phyloP scores from a whole-genome alignment of 768 basidiomycete genomes.

The Cytidiella melzeri region DNA sequence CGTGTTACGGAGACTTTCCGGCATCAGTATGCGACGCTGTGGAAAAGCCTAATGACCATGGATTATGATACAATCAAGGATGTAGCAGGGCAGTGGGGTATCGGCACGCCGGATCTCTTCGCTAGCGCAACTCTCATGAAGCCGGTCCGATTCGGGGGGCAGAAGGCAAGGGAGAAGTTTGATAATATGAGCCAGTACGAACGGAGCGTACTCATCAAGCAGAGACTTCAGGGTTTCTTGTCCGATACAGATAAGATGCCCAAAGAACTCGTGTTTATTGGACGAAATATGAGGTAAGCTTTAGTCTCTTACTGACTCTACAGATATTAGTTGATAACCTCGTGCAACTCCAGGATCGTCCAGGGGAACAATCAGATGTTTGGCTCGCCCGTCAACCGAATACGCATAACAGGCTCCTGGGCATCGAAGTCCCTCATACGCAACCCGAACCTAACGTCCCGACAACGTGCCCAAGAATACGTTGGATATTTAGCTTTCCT shows the following conservation, averaged over 20 bases:
- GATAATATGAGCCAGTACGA: slow-evolving; percentile 56
- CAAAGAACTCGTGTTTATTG: slow-evolving; percentile 67
- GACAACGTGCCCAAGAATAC: slow-evolving; percentile 43
- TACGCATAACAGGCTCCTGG: slow-evolving; percentile 84
- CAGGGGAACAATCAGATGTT: slow-evolving; percentile 72
- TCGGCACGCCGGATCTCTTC: slow-evolving; percentile 64
- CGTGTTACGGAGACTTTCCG: slow-evolving; percentile 60
- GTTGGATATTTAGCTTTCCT: slow-evolving; percentile 60
- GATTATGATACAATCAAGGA: slow-evolving; percentile 48
- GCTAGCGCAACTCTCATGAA: slow-evolving; percentile 69
- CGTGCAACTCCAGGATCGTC: slow-evolving; percentile 28
- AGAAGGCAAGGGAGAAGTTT: slow-evolving; percentile 18
- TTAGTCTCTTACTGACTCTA: slow-evolving; percentile 2
- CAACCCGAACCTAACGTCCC: slow-evolving; percentile 35
- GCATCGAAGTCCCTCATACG: slow-evolving; percentile 62
- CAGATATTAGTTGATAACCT: background rate
- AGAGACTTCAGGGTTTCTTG: slow-evolving; percentile 58
- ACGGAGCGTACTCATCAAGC: slow-evolving; percentile 61
- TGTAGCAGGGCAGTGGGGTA: slow-evolving; percentile 58
- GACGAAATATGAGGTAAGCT: slow-evolving; percentile 65
- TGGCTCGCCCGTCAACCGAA: slow-evolving; percentile 82
- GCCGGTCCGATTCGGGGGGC: slow-evolving; percentile 40
- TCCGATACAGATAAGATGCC: slow-evolving; percentile 74
- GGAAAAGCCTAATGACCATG: slow-evolving; percentile 57
- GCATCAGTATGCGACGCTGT: slow-evolving; percentile 70